phyloP scores from a whole-genome alignment of 306 rosid genomes.

The Cucumis melo region DNA sequence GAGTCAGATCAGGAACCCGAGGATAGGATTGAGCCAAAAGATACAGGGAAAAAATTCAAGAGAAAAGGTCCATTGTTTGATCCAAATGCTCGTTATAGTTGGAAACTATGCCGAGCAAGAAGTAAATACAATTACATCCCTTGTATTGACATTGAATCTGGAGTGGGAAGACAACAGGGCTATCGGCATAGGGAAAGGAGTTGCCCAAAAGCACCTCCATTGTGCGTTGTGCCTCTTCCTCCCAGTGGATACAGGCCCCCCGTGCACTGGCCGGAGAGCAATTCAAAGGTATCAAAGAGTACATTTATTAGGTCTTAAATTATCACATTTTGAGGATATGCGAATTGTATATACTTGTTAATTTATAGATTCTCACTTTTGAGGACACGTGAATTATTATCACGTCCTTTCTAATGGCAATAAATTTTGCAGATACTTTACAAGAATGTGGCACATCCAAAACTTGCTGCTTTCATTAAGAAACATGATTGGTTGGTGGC shows the following conservation, averaged over 20 bases:
- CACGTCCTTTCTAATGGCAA: slow-evolving; percentile 17
- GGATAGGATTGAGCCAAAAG: slow-evolving; percentile 27
- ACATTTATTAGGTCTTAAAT: neutral
- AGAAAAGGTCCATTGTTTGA: slow-evolving; percentile 74
- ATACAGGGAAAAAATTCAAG: slow-evolving; percentile 22
- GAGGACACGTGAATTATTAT: neutral
- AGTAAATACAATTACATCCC: slow-evolving; percentile 95
- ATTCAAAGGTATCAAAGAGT: slow-evolving; percentile 43
- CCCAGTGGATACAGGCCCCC: slow-evolving; percentile 44
- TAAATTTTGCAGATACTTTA: slow-evolving; percentile 54
- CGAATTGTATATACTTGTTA: neutral
- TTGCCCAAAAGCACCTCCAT: slow-evolving; percentile 51
- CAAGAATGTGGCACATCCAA: slow-evolving; percentile 90
- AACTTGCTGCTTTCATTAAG: slow-evolving; percentile 66
- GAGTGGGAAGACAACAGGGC: slow-evolving; percentile 42
- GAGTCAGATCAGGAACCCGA: slow-evolving; percentile 47
- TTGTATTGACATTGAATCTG: slow-evolving; percentile 63
- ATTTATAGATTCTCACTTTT: neutral
- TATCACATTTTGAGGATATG: neutral
- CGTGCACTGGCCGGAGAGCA: slow-evolving; percentile 78
- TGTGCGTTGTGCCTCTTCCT: slow-evolving; percentile 88
- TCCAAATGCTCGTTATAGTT: slow-evolving; percentile 49
- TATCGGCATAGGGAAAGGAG: slow-evolving; percentile 89
- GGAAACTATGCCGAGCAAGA: slow-evolving; percentile 66
- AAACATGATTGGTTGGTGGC: slow-evolving; percentile 62